Conservation (phyloP, 495 filamentous ascomycete species). For the Neohortaea acidophila region DNA sequence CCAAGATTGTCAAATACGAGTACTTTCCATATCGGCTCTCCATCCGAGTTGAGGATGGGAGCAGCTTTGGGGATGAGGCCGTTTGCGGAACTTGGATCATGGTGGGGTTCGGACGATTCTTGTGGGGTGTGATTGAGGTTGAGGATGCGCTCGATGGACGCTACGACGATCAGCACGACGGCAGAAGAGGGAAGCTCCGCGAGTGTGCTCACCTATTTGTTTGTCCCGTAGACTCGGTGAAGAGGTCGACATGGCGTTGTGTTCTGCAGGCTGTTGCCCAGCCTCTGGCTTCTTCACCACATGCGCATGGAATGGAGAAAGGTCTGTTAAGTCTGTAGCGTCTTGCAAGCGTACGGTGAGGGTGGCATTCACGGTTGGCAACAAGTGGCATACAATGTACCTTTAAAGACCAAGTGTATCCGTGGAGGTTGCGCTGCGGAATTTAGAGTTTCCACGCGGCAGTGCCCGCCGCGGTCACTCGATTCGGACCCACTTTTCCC, state of each 20-base stretch:
- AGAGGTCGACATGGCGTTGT: constrained; percentile 52
- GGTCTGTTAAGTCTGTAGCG: no score
- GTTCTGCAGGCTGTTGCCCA: constrained; percentile 4
- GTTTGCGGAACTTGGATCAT: constrained; percentile 36
- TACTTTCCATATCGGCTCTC: constrained; percentile 67
- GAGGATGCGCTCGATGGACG: constrained; percentile 87
- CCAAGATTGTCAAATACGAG: constrained; percentile 55
- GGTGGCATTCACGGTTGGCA: no score
- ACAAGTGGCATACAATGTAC: no score
- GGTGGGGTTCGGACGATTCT: constrained; percentile 39
- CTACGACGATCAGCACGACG: constrained; percentile 34
- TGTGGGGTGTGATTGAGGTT: constrained; percentile 70
- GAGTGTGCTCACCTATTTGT: constrained; percentile 66
- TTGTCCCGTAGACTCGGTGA: constrained; percentile 78
- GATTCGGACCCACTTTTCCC: no score
- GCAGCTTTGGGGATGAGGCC: constrained; percentile 53
- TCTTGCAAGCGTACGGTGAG: no score
- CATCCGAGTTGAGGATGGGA: constrained; percentile 73
- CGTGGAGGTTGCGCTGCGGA: no score
- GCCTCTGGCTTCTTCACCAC: constrained; percentile 6
- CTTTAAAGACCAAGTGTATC: no score
- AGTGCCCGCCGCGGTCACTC: no score
- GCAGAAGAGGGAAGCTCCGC: constrained; percentile 12
- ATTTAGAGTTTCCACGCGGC: no score
- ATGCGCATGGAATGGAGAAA: no score